A percentile compares a stretch with the other conserved stretches of the same genome.
Evolutionary conservation across 495 filamentous ascomycete genomes (phyloP).

Genomic region (Viridothelium virens): DNA sequence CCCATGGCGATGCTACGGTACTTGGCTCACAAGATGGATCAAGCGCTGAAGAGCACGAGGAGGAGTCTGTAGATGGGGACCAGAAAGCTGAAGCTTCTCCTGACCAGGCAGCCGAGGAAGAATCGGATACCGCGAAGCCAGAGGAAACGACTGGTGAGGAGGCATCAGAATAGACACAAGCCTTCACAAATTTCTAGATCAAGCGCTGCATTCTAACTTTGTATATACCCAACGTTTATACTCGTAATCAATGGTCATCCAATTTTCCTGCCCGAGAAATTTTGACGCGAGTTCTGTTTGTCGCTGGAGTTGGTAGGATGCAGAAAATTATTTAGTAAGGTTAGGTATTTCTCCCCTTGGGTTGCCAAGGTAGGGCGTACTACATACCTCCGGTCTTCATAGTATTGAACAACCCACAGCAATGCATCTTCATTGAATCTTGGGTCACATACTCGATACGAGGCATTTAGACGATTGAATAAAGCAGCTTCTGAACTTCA

Average conservation of each 20-base stretch:
- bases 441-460: too few relatives aligned
- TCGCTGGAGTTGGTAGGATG: too few relatives aligned
- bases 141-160: not conserved
- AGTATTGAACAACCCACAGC: too few relatives aligned
- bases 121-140: not conserved
- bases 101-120: not conserved
- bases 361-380: too few relatives aligned
- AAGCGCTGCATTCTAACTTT: not conserved
- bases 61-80: not conserved
- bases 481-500: not conserved
- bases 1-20: not conserved
- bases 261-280: too few relatives aligned
- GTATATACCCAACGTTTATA: not conserved
- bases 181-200: not conserved
- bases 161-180: not conserved
- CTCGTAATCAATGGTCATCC: too few relatives aligned
- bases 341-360: too few relatives aligned
- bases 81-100: not conserved
- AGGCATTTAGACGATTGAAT: not conserved
- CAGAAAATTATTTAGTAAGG: too few relatives aligned
- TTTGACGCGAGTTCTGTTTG: too few relatives aligned
- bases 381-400: too few relatives aligned
- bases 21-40: not conserved
- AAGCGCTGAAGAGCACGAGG: not conserved
- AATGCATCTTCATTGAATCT: too few relatives aligned